These are phyloP conservation scores for Aspergillus tamarii DNA, from an alignment of 2,329 filamentous ascomycete genomes.

Conservation along the genomic window DNA sequence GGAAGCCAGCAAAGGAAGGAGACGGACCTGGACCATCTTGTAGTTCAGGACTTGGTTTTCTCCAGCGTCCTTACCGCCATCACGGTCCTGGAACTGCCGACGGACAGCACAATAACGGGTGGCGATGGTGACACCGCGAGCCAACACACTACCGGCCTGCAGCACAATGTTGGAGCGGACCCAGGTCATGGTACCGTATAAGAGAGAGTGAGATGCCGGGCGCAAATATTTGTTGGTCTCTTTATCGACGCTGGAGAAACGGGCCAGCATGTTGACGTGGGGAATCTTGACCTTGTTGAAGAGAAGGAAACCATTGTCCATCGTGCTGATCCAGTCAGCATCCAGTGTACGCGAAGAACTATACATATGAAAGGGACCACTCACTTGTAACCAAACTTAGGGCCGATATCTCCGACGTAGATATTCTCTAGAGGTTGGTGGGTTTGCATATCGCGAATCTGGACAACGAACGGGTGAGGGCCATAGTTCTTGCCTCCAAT, in stretches of 20 bases:
- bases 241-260: conserved; percentile 71
- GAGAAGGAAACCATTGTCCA: conserved; percentile 80
- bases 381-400: conserved; percentile 74
- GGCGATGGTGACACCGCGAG: conserved; percentile 76
- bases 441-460: conserved; percentile 70
- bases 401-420: conserved; percentile 78
- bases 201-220: conserved; percentile 66
- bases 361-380: conserved; percentile 14
- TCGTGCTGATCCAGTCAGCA: conserved; percentile 54
- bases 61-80: conserved; percentile 61
- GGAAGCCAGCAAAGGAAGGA: conserved; percentile 72
- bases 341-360: no score
- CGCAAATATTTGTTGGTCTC: conserved; percentile 69
- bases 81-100: conserved; percentile 77
- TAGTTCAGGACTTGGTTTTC: conserved; percentile 81
- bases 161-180: conserved; percentile 74
- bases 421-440: conserved; percentile 70
- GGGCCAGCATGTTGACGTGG: conserved; percentile 72
- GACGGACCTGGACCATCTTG: conserved; percentile 76
- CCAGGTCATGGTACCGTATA: conserved; percentile 78
- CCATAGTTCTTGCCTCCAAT: conserved; percentile 70
- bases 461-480: conserved; percentile 78
- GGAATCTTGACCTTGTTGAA: conserved; percentile 78
- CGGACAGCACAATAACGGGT: conserved; percentile 74
- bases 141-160: conserved; percentile 71